phyloP scores from a whole-genome alignment of 441 rosid species.

The Cnidoscolus chayamansa region DNA sequence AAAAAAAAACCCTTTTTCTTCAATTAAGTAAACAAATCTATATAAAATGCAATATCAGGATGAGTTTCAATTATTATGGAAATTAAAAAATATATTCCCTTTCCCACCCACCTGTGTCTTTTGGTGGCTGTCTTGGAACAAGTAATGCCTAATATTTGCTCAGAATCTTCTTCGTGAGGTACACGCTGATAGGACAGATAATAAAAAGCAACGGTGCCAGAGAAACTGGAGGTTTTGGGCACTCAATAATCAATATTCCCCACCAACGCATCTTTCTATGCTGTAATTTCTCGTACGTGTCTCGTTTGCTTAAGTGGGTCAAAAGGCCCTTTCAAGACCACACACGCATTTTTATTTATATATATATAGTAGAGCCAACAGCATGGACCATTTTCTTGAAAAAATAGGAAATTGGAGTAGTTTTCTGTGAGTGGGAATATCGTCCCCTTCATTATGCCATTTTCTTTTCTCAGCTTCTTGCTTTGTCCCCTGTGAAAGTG shows the following conservation, averaged over 20 bases:
- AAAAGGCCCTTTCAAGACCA: slow-evolving; percentile 9
- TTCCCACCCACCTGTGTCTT: not conserved
- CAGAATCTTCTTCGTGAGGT: slow-evolving; percentile 21
- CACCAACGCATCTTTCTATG: not conserved
- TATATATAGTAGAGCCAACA: slow-evolving; percentile 10
- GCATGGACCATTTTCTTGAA: slow-evolving; percentile 19
- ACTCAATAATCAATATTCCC: not conserved
- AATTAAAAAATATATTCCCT: not conserved
- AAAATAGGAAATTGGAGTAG: no score
- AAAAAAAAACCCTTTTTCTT: no score
- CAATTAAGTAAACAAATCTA: no score
- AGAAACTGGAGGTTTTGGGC: slow-evolving; percentile 6
- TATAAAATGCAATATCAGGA: no score
- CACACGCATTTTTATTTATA: not conserved
- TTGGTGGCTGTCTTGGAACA: not conserved
- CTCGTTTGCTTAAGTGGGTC: slow-evolving; percentile 15
- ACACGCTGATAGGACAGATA: not conserved
- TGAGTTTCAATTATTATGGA: no score
- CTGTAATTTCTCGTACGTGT: not conserved
- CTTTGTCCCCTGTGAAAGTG: not conserved
- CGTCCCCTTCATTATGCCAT: not conserved
- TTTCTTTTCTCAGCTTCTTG: not conserved
- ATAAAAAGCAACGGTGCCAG: slow-evolving; percentile 30
- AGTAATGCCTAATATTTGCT: not conserved
- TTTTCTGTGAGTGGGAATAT: slow-evolving; percentile 9